Evolutionary conservation across 495 filamentous ascomycete genomes (phyloP), one percentile per base, ranked within the genome.

Genomic region (Xanthoparmelia taractica): DNA sequence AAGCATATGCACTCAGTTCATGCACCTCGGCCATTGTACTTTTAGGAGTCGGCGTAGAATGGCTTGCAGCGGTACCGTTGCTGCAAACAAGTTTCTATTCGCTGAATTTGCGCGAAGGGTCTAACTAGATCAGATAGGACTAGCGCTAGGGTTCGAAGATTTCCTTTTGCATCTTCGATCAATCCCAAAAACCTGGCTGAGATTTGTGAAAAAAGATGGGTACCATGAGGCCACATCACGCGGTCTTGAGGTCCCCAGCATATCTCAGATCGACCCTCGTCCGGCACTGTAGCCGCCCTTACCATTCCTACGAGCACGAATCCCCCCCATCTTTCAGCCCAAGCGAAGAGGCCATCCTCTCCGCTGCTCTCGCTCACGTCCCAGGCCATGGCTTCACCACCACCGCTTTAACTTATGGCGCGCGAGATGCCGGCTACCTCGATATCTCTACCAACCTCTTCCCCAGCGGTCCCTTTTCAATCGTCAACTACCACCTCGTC

Each of bases 381-480:
- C 91, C 91, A 54, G 62, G 73, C 36, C 85, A 92, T 72, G 94
- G 95, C 71, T 97, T 97, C 81, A 87, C 89, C 4, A 67, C 71
- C 36, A 74, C 81, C 12, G 77, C 92, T 4, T 81, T 98, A 12
- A 81, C 83, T 48, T 80, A 88, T 43, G 94, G 92, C 68, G 88
- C 89, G 47, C 85, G 86, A 68, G 89, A 93, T 68, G 84, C 83
- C 34, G 89, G 91, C 56, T 96, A 92, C 74, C 87, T 91, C 50
- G 90, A 94, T 70, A 88, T 91, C 67, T 90, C 88, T 23, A 82
- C 87, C 43, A 93, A 92, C 68, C 73, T 97, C 2, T 82, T 98
- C 59, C 86, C 92, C 33, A 78, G 84, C 34, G 90, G 86, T 18
- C 83, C 84, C 60, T 96, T 96, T 75, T 85, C 87, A 60, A 79